These are phyloP conservation scores for Pseudogymnoascus sp. DNA, from an alignment of 2,329 filamentous ascomycete genomes.

Conservation along the genomic window DNA sequence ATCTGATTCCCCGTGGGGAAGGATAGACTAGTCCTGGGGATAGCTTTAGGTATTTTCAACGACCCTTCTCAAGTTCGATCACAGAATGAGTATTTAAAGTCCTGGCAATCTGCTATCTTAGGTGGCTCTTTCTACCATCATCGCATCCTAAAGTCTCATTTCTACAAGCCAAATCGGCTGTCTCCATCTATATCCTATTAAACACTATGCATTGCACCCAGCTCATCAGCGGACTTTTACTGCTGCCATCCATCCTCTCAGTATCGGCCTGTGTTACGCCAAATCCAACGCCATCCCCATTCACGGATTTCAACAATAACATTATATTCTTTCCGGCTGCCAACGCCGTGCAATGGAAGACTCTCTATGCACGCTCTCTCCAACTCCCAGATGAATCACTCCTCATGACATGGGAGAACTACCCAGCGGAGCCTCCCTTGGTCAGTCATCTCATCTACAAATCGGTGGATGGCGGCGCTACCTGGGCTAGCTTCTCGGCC, in stretches of 20 bases:
- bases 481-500: conserved; percentile 52
- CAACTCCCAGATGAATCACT: conserved; percentile 30
- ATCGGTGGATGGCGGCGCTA: conserved; percentile 44
- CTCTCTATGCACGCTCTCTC: conserved; percentile 20
- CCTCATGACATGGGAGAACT: conserved; percentile 45
- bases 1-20: background rate
- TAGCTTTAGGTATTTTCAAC: background rate
- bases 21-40: background rate
- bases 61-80: background rate
- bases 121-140: background rate
- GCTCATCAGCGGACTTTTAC: background rate
- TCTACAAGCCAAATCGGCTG: background rate
- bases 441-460: conserved; percentile 42
- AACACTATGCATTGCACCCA: background rate
- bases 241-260: background rate
- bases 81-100: background rate
- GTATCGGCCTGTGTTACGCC: background rate
- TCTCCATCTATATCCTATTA: background rate
- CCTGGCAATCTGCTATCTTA: background rate
- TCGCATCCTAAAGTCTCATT: background rate
- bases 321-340: background rate
- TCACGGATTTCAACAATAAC: background rate
- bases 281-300: background rate
- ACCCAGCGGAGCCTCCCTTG: conserved; percentile 40
- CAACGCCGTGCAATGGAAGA: background rate